Percentiles rank a stretch among this genome's conserved stretches.
Evolutionary conservation across 495 filamentous ascomycete genomes (phyloP).

Genomic region (Hapsidospora chrysogenum): DNA sequence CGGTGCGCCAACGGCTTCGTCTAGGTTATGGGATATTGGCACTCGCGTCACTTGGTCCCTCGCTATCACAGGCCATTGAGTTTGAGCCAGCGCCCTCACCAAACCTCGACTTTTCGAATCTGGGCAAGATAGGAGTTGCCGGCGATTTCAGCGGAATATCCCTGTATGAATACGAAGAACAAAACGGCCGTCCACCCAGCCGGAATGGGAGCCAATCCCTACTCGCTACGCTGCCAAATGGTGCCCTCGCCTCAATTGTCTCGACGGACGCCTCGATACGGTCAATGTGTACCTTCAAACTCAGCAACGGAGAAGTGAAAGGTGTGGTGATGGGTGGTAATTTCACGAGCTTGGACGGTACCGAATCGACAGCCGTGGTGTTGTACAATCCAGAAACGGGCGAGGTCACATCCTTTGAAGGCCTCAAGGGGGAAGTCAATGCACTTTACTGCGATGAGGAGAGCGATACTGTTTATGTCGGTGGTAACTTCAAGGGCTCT

Average conservation of each 20-base stretch:
- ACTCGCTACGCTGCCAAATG: constrained; percentile 71
- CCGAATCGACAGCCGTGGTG: constrained; percentile 63
- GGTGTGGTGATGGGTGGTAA: constrained; percentile 83
- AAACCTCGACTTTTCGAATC: constrained; percentile 61
- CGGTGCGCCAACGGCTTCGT: constrained; percentile 13
- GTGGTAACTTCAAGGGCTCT: constrained; percentile 62
- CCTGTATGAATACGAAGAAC: constrained; percentile 68
- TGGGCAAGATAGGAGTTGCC: constrained; percentile 73
- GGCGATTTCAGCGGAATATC: constrained; percentile 89
- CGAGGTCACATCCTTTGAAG: constrained; percentile 51
- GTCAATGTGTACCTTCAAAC: constrained; percentile 69
- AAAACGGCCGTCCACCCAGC: constrained; percentile 47
- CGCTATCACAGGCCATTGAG: constrained; percentile 40
- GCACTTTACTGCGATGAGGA: constrained; percentile 69
- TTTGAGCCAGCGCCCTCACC: constrained; percentile 58
- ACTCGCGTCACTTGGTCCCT: constrained; percentile 23
- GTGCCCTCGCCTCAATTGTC: constrained; percentile 55
- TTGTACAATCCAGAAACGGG: constrained; percentile 56
- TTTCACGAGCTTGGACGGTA: constrained; percentile 78
- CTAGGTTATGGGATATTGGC: constrained; percentile 15
- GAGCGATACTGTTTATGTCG: constrained; percentile 77
- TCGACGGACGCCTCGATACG: constrained; percentile 68
- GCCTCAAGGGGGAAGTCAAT: constrained; percentile 65
- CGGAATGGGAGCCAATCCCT: constrained; percentile 70
- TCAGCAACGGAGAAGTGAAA: constrained; percentile 45